A percentile compares a stretch with the other conserved stretches of the same genome.
phyloP scores from a whole-genome alignment of 352 stramenopile species.

The Phytophthora rubi region DNA sequence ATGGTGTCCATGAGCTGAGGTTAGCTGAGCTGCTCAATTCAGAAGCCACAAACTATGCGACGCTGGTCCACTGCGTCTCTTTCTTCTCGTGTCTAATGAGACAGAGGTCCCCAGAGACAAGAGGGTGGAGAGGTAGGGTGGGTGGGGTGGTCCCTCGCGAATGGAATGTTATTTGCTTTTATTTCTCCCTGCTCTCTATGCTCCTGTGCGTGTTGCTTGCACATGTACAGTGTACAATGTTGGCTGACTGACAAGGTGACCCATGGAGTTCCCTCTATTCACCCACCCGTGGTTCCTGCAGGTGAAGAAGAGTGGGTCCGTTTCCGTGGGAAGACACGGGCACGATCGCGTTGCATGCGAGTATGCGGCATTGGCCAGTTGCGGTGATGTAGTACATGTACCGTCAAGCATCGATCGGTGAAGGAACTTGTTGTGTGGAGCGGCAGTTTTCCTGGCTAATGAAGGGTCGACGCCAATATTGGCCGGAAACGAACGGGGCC shows the following conservation, averaged over 20 bases:
- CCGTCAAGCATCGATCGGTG: slow-evolving; percentile 6
- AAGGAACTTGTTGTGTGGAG: neutral
- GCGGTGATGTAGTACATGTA: slow-evolving; percentile 15
- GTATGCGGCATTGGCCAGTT: slow-evolving; percentile 10
- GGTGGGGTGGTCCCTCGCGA: slow-evolving; percentile 14
- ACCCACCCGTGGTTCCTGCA: neutral
- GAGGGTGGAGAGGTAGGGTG: slow-evolving; percentile 1
- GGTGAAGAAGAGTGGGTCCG: neutral
- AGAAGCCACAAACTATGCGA: slow-evolving; percentile 9
- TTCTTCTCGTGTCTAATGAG: neutral
- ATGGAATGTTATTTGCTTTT: slow-evolving; percentile 47
- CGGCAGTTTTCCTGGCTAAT: slow-evolving; percentile 22
- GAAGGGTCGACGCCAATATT: slow-evolving; percentile 38
- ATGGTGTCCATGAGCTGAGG: slow-evolving; percentile 58
- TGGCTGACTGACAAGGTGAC: slow-evolving; percentile 5
- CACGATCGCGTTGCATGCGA: slow-evolving; percentile 24
- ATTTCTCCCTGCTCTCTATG: slow-evolving; percentile 17
- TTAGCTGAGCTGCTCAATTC: neutral
- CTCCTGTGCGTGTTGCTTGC: neutral
- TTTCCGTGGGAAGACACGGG: slow-evolving; percentile 7
- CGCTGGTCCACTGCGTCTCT: neutral
- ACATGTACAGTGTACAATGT: neutral
- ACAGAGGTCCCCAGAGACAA: neutral
- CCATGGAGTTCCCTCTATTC: neutral
- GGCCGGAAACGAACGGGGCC: slow-evolving; percentile 33